Evolutionary conservation across 139 green algal genomes (phyloP), one percentile per base, ranked within the genome.

Genomic region (Auxenochlorella pyrenoidosa): DNA sequence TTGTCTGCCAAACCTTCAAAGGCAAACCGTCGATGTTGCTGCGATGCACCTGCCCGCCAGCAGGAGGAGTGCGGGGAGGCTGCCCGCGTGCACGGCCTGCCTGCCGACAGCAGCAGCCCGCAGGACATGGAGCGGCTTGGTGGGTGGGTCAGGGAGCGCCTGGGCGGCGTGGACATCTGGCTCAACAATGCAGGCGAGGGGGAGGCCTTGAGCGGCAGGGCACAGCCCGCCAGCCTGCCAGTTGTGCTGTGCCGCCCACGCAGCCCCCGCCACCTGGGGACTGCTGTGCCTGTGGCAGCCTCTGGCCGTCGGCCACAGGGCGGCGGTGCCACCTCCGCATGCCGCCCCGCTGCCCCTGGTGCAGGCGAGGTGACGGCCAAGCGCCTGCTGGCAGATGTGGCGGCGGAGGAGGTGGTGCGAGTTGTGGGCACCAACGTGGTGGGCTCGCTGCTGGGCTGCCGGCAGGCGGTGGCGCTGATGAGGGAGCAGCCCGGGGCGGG

Each of bases 161-260:
- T 95, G 51, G 93, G 88, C 10, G 78, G 30, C 1, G 89, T 95
- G 40, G 58, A 95, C 58, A 2, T 88, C 10, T 96, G 93, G 92
- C 89, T 96, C 86, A 96, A 96, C 86, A 96, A 96, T 70, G 91
- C 89, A 65, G 91, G 89, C n/a, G 38, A 58, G 72, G 8, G 54
- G 54, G 54, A 63, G 15, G 54, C n/a, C n/a, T n/a, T n/a, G n/a
- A n/a, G n/a, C n/a, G n/a, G n/a, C n/a, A n/a, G n/a, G n/a, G n/a
- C n/a, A n/a, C n/a, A n/a, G n/a, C n/a, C n/a, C n/a, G n/a, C n/a
- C n/a, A n/a, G n/a, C n/a, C n/a, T n/a, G n/a, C n/a, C n/a, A n/a
- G n/a, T n/a, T n/a, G n/a, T 54, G 47, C 47, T 54, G 47, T 10
- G 8, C 6, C 47, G 47, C 10, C 47, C 47, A 54, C 47, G 10